Base-by-base conservation (phyloP, 1,284 basidiomycete species). In the Mycocalia duriaeana region DNA sequence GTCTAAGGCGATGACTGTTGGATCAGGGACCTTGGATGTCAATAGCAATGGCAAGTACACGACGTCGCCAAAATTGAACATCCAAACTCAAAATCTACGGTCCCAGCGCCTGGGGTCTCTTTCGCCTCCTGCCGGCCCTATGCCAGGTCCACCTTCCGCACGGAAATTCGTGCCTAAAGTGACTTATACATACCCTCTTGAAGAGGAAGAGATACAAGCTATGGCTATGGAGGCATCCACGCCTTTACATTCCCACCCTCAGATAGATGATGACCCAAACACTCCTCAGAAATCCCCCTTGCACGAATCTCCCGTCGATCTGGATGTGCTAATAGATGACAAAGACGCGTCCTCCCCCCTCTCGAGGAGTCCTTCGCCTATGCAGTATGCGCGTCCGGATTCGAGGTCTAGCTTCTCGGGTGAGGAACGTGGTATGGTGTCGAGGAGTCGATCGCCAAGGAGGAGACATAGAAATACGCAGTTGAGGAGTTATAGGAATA, bases 281-380 rank as follows among this genome's bases (percentile, higher is more conserved):
- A n/a, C n/a, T n/a, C n/a, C n/a, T n/a, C n/a, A n/a, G n/a, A n/a
- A n/a, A n/a, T n/a, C n/a, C 44, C 49, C 24, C 24, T 23, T 45
- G 14, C 42, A 54, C 23, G 42, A 41, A 14, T 28, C 28, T 19
- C 46, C 53, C 8, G 53, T 54, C 1, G 54, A 54, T 8, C 26
- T 59, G 11, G 56, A 56, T 23, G 56, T 55, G 7, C 57, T 53
- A 38, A 42, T 59, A 7, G 56, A 59, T 26, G 52, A 56, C 46
- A 26, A 51, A 35, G 52, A 57, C 47, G 18, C 14, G 35, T 19
- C 34, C 5, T 48, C 46, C 11, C 47, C 51, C 2, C 41, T 52
- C 7, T 56, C 55, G 9, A 51, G 56, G 7, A 52, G 50, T 23
- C 57, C 56, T 2, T 57, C 56, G 8, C 57, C 57, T 6, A 59